These are phyloP conservation scores for Leucocoprinus birnbaumii DNA, from an alignment of 768 basidiomycete genomes.

Conservation along the genomic window DNA sequence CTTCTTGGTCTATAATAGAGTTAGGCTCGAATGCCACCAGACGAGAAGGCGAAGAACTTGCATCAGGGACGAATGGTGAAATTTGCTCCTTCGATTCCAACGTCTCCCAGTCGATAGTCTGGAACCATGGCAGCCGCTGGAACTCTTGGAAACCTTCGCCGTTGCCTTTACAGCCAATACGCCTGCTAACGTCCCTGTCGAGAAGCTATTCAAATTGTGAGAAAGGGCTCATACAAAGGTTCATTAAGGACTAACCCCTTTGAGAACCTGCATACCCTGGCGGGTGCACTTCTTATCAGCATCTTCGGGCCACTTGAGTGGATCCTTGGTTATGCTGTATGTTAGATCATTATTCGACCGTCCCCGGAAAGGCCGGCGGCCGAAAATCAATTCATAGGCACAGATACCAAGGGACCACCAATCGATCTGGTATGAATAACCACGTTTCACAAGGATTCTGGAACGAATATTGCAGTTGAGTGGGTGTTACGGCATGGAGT, in stretches of 20 bases:
- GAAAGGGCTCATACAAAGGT: not conserved
- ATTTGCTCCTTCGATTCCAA: constrained; percentile 71
- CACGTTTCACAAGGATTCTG: constrained; percentile 84
- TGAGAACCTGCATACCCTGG: constrained; percentile 74
- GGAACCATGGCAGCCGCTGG: constrained; percentile 83
- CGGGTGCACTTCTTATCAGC: constrained; percentile 76
- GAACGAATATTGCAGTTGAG: constrained; percentile 12
- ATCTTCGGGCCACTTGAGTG: constrained; percentile 87
- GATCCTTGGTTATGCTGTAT: constrained; percentile 87
- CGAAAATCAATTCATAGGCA: constrained; percentile 89
- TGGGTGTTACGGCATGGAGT: constrained; percentile 1
- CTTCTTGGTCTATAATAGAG: constrained; percentile 77
- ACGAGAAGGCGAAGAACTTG: constrained; percentile 31
- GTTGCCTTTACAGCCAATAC: constrained; percentile 79
- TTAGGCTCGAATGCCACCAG: constrained; percentile 8
- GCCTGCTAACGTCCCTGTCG: constrained; percentile 78
- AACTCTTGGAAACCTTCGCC: constrained; percentile 82
- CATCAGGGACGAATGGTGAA: constrained; percentile 90
- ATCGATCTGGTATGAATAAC: constrained; percentile 92
- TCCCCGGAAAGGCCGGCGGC: constrained; percentile 89
- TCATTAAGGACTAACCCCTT: constrained; percentile 56
- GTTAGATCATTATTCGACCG: constrained; percentile 92
- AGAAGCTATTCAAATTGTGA: constrained; percentile 56
- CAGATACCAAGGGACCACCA: constrained; percentile 98
- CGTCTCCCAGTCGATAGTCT: constrained; percentile 84